phyloP scores from a whole-genome alignment of 225 moss, liverwort and hornwort genomes.

The Pleurozium schreberi region DNA sequence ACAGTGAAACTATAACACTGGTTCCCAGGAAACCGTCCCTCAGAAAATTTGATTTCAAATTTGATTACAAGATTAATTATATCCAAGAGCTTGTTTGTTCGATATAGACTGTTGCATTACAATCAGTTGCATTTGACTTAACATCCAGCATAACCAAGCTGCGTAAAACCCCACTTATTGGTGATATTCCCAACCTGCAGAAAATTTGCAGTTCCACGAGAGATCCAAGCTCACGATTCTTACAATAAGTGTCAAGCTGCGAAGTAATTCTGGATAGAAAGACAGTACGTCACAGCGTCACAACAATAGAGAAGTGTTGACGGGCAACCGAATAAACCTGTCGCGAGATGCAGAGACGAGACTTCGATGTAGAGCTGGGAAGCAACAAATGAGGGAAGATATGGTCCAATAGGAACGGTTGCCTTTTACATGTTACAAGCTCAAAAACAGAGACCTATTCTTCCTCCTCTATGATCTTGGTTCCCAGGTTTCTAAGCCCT shows the following conservation, averaged over 20 bases:
- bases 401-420: background rate
- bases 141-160: background rate
- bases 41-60: background rate
- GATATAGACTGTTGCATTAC: too few relatives aligned
- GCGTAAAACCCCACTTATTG: background rate
- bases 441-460: background rate
- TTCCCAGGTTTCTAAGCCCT: slow-evolving; percentile 3
- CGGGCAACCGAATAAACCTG: background rate
- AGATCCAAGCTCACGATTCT: background rate
- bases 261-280: background rate
- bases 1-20: background rate
- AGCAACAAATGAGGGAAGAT: background rate
- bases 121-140: background rate
- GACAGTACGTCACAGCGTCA: background rate
- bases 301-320: background rate
- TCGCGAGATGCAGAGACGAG: background rate
- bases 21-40: background rate
- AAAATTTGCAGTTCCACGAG: background rate
- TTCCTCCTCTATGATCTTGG: slow-evolving; percentile 9
- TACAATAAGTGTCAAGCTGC: background rate
- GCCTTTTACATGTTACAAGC: background rate
- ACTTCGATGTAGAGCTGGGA: background rate
- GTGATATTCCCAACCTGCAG: background rate
- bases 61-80: background rate
- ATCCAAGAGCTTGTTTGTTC: background rate